phyloP scores from a whole-genome alignment of 192 early-diverging fungal species.

The Borealophlyctis nickersoniae region DNA sequence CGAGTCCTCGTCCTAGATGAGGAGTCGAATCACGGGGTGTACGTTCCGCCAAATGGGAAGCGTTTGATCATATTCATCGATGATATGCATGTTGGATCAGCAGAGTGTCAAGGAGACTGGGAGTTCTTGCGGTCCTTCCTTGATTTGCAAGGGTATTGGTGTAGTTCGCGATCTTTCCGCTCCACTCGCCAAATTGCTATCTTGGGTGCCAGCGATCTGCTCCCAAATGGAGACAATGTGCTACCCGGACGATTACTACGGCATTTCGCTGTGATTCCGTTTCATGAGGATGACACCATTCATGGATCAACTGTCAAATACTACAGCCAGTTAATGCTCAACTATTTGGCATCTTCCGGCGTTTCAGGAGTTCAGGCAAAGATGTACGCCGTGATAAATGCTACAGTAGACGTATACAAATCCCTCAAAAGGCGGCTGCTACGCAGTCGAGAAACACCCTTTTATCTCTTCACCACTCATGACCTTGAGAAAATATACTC shows the following conservation, averaged over 20 bases:
- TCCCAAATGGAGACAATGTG: no score
- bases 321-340: no score
- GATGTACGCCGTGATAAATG: no score
- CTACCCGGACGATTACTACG: not conserved
- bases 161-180: not conserved
- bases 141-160: constrained; percentile 7
- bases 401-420: no score
- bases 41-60: constrained; percentile 10
- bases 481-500: no score
- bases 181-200: not conserved
- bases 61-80: constrained; percentile 16
- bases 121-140: constrained; percentile 16
- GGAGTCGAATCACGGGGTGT: not conserved
- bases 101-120: not conserved
- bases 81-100: constrained; percentile 11
- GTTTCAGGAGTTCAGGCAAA: no score
- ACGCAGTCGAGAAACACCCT: no score
- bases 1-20: constrained; percentile 3
- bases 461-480: no score
- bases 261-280: not conserved
- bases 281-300: constrained; percentile 5
- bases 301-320: not conserved
- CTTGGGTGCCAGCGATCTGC: not conserved
- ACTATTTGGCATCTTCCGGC: no score
- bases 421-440: no score